Percentiles rank a stretch among this genome's conserved stretches.
These are phyloP conservation scores for Lipomyces yamanashiensis DNA, from an alignment of 805 yeast genomes.

Conservation along the genomic window DNA sequence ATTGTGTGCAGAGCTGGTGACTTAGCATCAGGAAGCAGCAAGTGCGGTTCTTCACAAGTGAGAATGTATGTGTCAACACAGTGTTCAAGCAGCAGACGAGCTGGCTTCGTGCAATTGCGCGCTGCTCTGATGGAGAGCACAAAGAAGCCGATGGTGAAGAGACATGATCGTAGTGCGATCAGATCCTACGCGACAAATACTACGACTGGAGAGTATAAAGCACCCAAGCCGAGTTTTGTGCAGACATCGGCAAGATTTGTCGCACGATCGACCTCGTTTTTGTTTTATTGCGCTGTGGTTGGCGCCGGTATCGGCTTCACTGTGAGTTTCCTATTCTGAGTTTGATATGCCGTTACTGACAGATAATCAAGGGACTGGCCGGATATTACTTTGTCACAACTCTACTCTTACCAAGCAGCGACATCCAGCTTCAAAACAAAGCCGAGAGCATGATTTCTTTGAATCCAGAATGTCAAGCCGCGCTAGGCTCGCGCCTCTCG, in stretches of 20 bases:
- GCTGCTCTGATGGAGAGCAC: neutral
- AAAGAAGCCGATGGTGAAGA: neutral
- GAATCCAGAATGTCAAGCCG: slow-evolving; percentile 59
- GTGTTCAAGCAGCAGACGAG: no score
- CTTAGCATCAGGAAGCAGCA: no score
- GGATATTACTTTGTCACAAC: slow-evolving; percentile 55
- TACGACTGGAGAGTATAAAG: neutral
- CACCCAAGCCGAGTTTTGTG: slow-evolving; percentile 7
- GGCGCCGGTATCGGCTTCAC: slow-evolving; percentile 25
- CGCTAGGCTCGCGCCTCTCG: slow-evolving; percentile 64
- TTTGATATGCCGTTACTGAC: neutral
- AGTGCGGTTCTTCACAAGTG: no score
- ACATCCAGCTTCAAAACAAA: slow-evolving; percentile 79
- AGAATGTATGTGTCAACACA: no score
- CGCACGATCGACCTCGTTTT: slow-evolving; percentile 19
- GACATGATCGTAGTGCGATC: neutral
- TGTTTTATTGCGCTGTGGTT: slow-evolving; percentile 21
- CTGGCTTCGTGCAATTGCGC: no score
- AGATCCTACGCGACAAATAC: slow-evolving; percentile 15
- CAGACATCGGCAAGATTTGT: slow-evolving; percentile 16
- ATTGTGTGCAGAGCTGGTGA: no score
- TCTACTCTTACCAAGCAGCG: slow-evolving; percentile 81
- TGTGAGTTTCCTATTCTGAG: slow-evolving; percentile 2
- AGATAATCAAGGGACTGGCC: slow-evolving; percentile 29
- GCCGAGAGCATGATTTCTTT: slow-evolving; percentile 74